Evolutionary conservation across 1,284 basidiomycete species (phyloP), one percentile per base, ranked within the genome.

Genomic region (Apiotrichum siamense): DNA sequence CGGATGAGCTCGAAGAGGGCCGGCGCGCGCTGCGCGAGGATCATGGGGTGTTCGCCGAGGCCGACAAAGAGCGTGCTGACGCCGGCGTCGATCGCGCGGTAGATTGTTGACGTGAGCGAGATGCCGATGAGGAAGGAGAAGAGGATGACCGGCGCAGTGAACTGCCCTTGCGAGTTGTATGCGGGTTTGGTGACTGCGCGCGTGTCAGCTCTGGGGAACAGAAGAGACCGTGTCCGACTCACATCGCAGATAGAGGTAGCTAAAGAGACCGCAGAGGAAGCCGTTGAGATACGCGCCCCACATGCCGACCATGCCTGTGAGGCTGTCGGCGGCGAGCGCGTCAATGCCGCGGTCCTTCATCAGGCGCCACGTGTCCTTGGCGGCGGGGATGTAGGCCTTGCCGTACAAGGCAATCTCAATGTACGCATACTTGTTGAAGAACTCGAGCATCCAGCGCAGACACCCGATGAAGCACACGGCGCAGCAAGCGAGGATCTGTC

Each of bases 1-100:
- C 67, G 58, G 52, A 77, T 75, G 49, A 70, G 56, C 47, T 70
- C 67, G 52, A 73, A 70, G 50, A 91, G 75, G 26, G 77, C 81
- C 2, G 88, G 88, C 21, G 86, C 83, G 39, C 88, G 80, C 40
- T 83, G 77, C 4, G 83, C 83, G 35, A 91, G 76, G 7, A 69
- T 57, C 60, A 86, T 81, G 2, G 86, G 87, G 65, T 89, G 85
- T 71, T 89, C 87, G 45, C 81, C 87, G 9, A 89, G 77, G 5
- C 87, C 87, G 27, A 90, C 87, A 64, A 89, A 91, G 52, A 89
- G 88, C 1, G 87, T 89, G 2, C 86, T 88, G 3, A 89, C 86
- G 46, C 87, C 87, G 47, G 62, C 63, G 37, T 73, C 70, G 25
- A 69, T 60, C 15, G 65, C 67, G 23, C 60, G 61, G 12, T 61